phyloP scores from a whole-genome alignment of 371 early-diverging fungal genomes.

The Haplosporangium sp. region DNA sequence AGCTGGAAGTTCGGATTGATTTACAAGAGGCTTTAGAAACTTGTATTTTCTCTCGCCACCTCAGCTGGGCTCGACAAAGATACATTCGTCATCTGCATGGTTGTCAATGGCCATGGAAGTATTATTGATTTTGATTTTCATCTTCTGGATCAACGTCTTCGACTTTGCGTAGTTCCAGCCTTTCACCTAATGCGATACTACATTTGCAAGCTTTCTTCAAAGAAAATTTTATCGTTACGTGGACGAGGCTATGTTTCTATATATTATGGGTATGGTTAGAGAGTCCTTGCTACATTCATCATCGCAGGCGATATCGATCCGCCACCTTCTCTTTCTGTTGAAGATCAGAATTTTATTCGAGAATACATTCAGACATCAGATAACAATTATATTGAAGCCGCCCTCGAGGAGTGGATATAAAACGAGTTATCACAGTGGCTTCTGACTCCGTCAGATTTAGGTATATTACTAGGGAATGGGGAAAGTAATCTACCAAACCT shows the following conservation, averaged over 20 bases:
- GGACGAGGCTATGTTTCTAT: constrained; percentile 9
- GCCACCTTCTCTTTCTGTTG: constrained; percentile 10
- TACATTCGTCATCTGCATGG: too few species aligned
- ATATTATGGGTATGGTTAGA: constrained; percentile 8
- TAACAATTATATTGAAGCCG: constrained; percentile 2
- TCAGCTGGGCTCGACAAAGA: too few species aligned
- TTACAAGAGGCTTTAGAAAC: too few species aligned
- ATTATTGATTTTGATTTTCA: neutral
- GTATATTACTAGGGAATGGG: constrained; percentile 6
- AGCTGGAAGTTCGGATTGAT: too few species aligned
- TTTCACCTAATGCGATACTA: constrained; percentile 8
- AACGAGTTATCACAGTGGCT: constrained; percentile 4
- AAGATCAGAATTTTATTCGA: constrained; percentile 3
- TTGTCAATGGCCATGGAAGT: too few species aligned
- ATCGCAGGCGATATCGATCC: constrained; percentile 10
- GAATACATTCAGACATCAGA: constrained; percentile 8
- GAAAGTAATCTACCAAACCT: constrained; percentile 8
- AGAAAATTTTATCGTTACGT: constrained; percentile 6
- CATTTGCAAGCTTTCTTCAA: constrained; percentile 11
- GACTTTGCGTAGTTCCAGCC: constrained; percentile 1
- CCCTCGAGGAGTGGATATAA: constrained; percentile 7
- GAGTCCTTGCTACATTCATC: constrained; percentile 10
- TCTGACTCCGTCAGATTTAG: constrained; percentile 9
- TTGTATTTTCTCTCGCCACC: too few species aligned
- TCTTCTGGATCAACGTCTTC: constrained; percentile 11